Base-by-base conservation (phyloP, 2,329 filamentous ascomycete species). In the Ophiostoma himal-ulmi region DNA sequence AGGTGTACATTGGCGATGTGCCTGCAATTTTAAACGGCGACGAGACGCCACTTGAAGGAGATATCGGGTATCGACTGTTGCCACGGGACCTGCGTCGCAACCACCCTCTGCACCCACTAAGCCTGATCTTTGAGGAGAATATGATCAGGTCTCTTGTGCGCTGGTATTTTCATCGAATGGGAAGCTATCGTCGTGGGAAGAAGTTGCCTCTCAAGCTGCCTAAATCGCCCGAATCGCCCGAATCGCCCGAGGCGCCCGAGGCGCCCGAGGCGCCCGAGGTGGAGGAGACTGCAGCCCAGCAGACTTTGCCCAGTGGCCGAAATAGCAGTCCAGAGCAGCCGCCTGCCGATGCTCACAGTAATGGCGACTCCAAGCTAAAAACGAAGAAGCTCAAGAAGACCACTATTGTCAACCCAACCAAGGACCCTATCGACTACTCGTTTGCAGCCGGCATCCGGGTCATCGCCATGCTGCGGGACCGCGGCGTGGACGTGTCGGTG, bases 61-160 rank as follows among this genome's bases (percentile, higher is more conserved):
- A 79, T 10, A 64, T 78, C 0, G 76, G 78, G 39, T 78, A 81
- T 60, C 78, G 78, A 37, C 67, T 72, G 44, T 69, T 82, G 3
- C 81, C 81, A 20, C 74, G 77, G 36, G 84, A 86, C 69, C 76
- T 86, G 14, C 78, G 81, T 1, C 75, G 80, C 34, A 72, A 73
- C 11, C 80, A 82, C 69, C 78, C 76, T 1, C 74, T 79, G 14
- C 85, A 87, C 71, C 85, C 85, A 1, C 70, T 86, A 7, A 80
- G 78, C 57, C 78, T 78, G 52, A 77, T 87, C 26, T 86, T 87
- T 72, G 77, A 80, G 60, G 68, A 72, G 13, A 66, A 57, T 4
- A 30, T 74, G 34, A 44, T 70, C 0, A 39, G 41, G 37, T 67
- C 70, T 10, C 68, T 73, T 3, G 74, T 75, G 17, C 73, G 73